Evolutionary conservation across 2,329 filamentous ascomycete genomes (phyloP).

Genomic region (Pyrenochaeta sp.): DNA sequence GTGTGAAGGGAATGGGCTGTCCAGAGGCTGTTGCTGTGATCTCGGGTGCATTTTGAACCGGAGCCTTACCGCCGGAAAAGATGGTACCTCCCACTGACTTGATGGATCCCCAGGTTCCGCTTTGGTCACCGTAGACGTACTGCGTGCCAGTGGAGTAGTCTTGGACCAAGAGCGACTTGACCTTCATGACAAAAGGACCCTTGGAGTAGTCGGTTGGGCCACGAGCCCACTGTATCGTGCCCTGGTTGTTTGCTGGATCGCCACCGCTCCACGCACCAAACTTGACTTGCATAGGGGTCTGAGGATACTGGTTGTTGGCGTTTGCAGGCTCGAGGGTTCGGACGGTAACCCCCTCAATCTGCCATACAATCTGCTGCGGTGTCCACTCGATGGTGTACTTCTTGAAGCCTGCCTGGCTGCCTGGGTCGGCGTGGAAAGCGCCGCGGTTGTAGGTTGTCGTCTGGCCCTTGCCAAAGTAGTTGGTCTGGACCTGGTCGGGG

Average conservation of each 20-base stretch:
- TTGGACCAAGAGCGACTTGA: constrained; percentile 77
- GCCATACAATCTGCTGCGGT: constrained; percentile 82
- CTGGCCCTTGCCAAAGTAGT: constrained; percentile 95
- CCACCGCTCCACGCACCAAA: constrained; percentile 93
- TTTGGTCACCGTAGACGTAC: constrained; percentile 82
- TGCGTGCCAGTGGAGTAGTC: constrained; percentile 93
- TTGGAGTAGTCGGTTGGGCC: constrained; percentile 83
- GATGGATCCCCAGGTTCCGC: constrained; percentile 84
- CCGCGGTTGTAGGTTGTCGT: constrained; percentile 88
- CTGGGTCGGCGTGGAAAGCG: constrained; percentile 73
- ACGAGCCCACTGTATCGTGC: constrained; percentile 89
- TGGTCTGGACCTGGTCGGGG: constrained; percentile 82
- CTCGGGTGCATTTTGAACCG: constrained; percentile 66
- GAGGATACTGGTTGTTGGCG: constrained; percentile 83
- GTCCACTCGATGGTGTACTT: constrained; percentile 96
- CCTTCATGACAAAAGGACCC: constrained; percentile 86
- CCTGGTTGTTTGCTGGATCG: constrained; percentile 77
- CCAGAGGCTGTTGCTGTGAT: constrained; percentile 69
- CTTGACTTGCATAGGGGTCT: constrained; percentile 94
- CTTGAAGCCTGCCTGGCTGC: constrained; percentile 78
- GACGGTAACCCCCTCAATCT: constrained; percentile 78
- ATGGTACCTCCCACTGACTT: constrained; percentile 78
- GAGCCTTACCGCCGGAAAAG: constrained; percentile 66
- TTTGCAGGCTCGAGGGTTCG: constrained; percentile 76
- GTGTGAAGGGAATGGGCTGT: constrained; percentile 72